Base-by-base conservation (phyloP, 1,284 basidiomycete species). In the Leccinum brunneo-olivaceum region DNA sequence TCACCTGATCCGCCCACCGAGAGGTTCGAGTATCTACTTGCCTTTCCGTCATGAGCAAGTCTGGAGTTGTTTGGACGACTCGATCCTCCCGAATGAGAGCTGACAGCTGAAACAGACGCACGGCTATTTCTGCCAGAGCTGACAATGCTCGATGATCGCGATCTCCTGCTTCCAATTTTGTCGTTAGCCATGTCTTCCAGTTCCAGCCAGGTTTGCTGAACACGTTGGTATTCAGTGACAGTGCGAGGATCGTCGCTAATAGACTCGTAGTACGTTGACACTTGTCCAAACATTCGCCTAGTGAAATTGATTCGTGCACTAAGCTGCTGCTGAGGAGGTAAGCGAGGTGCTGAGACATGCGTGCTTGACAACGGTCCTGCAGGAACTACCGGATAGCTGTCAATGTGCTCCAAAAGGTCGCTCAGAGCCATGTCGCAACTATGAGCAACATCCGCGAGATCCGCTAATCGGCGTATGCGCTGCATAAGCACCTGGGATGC, bases 351-450 rank as follows among this genome's bases (percentile, higher is more conserved):
- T 40, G 71, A 76, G 16, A 61, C 40, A 46, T 77, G 69, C 6
- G 72, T 62, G 7, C 79, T 77, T 2, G 73, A 69, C 23, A 81
- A 60, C 7, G 69, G 58, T n/a, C 73, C 72, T 25, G 68, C 52
- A 5, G 84, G 81, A 19, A 69, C 55, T 14, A 73, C 69, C 11
- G 84, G 82, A 55, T 78, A 85, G 53, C 79, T 82, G 60, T 91
- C 88, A 44, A 90, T 73, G 53, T 89, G 84, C 54, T 90, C 84
- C 39, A 91, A 65, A 7, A 90, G 69, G 56, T 90, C 84, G 54
- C 88, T 91, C 30, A 90, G 68, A 15, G 79, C 76, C n/a, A 71
- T 65, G 56, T 91, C 89, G 51, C 84, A 88, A 14, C 61, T 59
- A 20, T 68, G 67, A 9, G 84, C 59, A 21, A 67, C 58, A 20